Base-by-base conservation (phyloP, 305 asterid genomes). In the Galium porrigens region DNA sequence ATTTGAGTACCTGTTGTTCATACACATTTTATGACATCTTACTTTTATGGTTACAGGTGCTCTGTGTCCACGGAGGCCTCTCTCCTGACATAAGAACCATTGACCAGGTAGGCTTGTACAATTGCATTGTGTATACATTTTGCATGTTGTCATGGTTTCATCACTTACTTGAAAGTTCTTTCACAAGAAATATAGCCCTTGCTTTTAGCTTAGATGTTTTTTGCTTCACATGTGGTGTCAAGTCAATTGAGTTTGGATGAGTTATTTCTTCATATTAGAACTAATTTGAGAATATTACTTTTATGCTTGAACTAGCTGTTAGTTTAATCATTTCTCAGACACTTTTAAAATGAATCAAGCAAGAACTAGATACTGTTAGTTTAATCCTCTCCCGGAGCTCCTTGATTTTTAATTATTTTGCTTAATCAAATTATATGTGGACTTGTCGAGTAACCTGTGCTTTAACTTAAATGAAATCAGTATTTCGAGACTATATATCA, bases 61-160 rank as follows among this genome's bases (percentile, higher is more conserved):
- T 92, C 59, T 92, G 99, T 66, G 99, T 92, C 66, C 99, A 92
- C 58, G 99, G 99, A 76, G 99, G 99, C 59, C 85, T 92, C 73
- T 92, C 99, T 49, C 99, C 99, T 68, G 99, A 92, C 68, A 70
- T 92, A 78, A 85, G 99, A 83, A 87, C 96, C 74, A 61, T 92
- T 33, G 99, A 92, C 75, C 99, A 89, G 99, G 99, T 92, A 58
- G 71, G 79, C 34, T 70, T 70, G 59, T 67, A 56, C 55, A 61
- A 61, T 8, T n/a, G 15, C 39, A 15, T 51, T 39, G 52, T 12
- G 8, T 29, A 33, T 32, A 14, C 32, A 4, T 56, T 3, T 25
- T 30, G 17, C 10, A 10, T 4, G 6, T 9, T 64, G 4, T 33
- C 6, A 15, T 17, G 53, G 58, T n/a, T 17, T 49, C 36, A 32